Evolutionary conservation across 2,329 filamentous ascomycete species (phyloP).

Genomic region (Cladophialophora immunda): DNA sequence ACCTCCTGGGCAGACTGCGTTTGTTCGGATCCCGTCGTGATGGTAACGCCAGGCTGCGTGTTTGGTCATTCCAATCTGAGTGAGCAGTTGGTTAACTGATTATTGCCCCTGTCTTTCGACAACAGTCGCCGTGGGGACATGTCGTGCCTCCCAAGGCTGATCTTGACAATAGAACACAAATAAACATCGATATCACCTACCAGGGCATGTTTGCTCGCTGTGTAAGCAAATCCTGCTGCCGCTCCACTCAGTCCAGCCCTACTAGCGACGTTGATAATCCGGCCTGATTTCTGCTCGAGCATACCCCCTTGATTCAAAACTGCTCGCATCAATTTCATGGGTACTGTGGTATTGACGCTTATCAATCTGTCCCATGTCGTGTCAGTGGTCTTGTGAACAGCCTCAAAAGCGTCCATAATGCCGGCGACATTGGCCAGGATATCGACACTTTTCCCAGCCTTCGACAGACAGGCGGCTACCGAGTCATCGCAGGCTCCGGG

Average conservation of each 20-base stretch:
- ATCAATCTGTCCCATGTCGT: conserved; percentile 53
- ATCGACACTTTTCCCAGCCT: conserved; percentile 43
- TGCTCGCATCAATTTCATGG: conserved; percentile 56
- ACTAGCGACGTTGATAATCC: conserved; percentile 54
- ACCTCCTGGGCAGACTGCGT: conserved; percentile 61
- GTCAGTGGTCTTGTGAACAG: conserved; percentile 46
- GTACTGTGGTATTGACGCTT: conserved; percentile 54
- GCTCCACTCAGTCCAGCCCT: conserved; percentile 47
- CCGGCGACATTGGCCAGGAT: conserved; percentile 58
- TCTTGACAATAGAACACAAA: background rate
- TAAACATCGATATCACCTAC: conserved; percentile 51
- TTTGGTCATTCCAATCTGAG: conserved; percentile 56
- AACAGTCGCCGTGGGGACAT: background rate
- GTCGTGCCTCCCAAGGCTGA: background rate
- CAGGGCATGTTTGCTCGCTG: conserved; percentile 63
- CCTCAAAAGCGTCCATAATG: conserved; percentile 48
- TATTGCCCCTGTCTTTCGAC: background rate
- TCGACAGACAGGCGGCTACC: background rate
- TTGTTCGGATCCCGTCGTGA: conserved; percentile 61
- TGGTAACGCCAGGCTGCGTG: conserved; percentile 67
- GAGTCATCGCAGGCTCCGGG: conserved; percentile 1
- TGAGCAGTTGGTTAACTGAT: background rate
- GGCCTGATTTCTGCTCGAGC: conserved; percentile 34
- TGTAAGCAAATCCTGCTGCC: conserved; percentile 59
- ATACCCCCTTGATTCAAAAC: conserved; percentile 44